phyloP scores from a whole-genome alignment of 2,329 filamentous ascomycete species.

The Verticillium zaregamsianum region DNA sequence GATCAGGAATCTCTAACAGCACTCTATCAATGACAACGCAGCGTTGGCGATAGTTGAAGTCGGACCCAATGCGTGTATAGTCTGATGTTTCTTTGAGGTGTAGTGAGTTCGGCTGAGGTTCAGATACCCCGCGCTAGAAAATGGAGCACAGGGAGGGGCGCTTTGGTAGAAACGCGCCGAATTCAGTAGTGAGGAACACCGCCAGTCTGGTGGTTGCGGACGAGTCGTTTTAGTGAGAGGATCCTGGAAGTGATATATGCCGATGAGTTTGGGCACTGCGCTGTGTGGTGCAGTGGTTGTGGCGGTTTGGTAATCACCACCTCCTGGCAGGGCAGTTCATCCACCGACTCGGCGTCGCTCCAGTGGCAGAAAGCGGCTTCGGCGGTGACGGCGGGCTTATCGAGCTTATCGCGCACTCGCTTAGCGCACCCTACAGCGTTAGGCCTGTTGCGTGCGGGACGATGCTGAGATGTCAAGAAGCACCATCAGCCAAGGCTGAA shows the following conservation, averaged over 20 bases:
- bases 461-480: not conserved
- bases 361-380: not conserved
- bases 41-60: not conserved
- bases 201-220: not conserved
- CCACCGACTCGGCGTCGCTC: not conserved
- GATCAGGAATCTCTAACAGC: not conserved
- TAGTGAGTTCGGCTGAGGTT: not conserved
- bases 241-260: not conserved
- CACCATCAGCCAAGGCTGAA: not conserved
- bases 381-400: slow-evolving; percentile 2
- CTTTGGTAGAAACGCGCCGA: not conserved
- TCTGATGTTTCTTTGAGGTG: not conserved
- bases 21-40: not conserved
- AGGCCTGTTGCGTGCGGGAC: not conserved
- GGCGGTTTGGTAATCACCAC: not conserved
- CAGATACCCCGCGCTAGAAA: not conserved
- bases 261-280: not conserved
- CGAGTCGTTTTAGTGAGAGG: not conserved
- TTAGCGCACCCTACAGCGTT: not conserved
- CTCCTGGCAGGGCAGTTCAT: not conserved
- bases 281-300: not conserved
- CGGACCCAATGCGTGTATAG: not conserved
- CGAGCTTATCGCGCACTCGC: slow-evolving; percentile 8
- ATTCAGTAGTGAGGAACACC: not conserved
- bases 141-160: not conserved